Base-by-base conservation (phyloP, 129 eudicot species). In the Arctium minus region DNA sequence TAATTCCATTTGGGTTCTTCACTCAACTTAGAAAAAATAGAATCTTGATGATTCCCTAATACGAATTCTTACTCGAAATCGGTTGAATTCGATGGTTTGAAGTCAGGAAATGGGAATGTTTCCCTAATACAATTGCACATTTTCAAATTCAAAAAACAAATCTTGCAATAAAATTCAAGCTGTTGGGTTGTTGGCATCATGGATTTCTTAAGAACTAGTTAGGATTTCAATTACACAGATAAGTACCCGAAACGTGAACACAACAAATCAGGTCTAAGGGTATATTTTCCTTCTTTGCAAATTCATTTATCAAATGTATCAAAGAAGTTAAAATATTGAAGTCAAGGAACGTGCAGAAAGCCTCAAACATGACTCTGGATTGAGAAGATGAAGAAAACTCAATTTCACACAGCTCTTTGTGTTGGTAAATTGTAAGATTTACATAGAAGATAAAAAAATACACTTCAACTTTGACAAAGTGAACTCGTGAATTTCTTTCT, bases 221-320 rank as follows among this genome's bases (percentile, higher is more conserved):
- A n/a, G n/a, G n/a, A n/a, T n/a, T n/a, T n/a, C n/a, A n/a, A n/a
- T n/a, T n/a, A n/a, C n/a, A n/a, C n/a, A n/a, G n/a, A n/a, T n/a
- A n/a, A n/a, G n/a, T n/a, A n/a, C n/a, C n/a, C n/a, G n/a, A n/a
- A n/a, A n/a, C n/a, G n/a, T n/a, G n/a, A n/a, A n/a, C n/a, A n/a
- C n/a, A n/a, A n/a, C n/a, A n/a, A n/a, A n/a, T n/a, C n/a, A n/a
- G n/a, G n/a, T n/a, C n/a, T n/a, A n/a, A n/a, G n/a, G 73, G 83
- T 76, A 95, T 90, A 67, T 80, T 77, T 85, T 91, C 97, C 90
- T 92, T 90, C 72, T 79, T 93, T 83, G 81, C 88, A 85, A 95
- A 95, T 42, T 87, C 92, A 84, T 44, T 85, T 70, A 95, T 76
- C 84, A 93, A 74, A 97, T 95, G 89, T 87, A 88, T 64, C 65